Evolutionary conservation across 2,329 filamentous ascomycete species (phyloP).

Genomic region (Xylaria sp.): DNA sequence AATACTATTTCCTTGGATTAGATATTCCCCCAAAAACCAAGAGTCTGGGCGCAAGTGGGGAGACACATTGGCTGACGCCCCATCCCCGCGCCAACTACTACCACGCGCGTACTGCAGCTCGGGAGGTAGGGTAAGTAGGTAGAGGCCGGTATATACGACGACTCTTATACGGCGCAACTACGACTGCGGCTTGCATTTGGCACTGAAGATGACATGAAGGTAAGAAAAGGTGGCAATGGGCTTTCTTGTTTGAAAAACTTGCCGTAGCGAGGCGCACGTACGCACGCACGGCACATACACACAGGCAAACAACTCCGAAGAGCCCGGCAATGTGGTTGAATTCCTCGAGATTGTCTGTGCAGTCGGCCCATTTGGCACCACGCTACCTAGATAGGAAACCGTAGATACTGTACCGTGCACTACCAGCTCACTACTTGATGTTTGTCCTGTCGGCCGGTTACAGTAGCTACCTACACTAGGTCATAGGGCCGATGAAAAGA

Average conservation of each 20-base stretch:
- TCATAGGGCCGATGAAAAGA: slow-evolving; percentile 29
- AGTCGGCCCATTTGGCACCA: slow-evolving; percentile 24
- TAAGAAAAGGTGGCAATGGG: not conserved
- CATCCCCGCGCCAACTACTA: slow-evolving; percentile 1
- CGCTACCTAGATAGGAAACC: slow-evolving; percentile 10
- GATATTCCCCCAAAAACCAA: slow-evolving; percentile 13
- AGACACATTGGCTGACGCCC: not conserved
- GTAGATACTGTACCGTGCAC: not conserved
- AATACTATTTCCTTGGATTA: slow-evolving; percentile 10
- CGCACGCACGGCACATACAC: slow-evolving; percentile 1
- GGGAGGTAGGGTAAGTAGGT: not conserved
- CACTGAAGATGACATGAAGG: not conserved
- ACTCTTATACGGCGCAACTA: slow-evolving; percentile 24
- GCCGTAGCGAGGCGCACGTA: slow-evolving; percentile 12
- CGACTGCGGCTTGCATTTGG: slow-evolving; percentile 1
- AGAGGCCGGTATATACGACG: slow-evolving; percentile 11
- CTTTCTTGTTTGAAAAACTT: slow-evolving; percentile 6
- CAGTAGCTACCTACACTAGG: not conserved
- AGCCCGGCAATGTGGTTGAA: slow-evolving; percentile 37
- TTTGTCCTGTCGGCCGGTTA: not conserved
- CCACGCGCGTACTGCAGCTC: slow-evolving; percentile 3
- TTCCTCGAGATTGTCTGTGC: slow-evolving; percentile 31
- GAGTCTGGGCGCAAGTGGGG: slow-evolving; percentile 30
- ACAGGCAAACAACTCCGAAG: not conserved
- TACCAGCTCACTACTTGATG: not conserved